Conservation (phyloP, 345 rosid species). For the Corchorus olitorius region DNA sequence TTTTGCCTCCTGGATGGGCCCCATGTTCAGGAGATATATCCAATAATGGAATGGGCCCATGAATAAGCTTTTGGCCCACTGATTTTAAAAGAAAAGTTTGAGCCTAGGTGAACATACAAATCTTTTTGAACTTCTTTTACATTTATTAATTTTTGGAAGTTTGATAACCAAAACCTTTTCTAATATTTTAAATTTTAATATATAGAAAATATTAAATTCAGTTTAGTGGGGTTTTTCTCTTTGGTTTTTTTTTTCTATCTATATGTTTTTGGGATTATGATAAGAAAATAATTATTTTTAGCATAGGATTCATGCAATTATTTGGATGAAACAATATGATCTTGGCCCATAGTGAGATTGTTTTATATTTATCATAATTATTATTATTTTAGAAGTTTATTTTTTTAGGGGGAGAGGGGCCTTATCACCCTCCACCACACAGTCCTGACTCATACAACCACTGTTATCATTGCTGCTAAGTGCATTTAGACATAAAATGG, state of each 20-base stretch:
- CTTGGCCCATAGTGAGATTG: slow-evolving; percentile 19
- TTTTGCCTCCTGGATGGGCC: slow-evolving; percentile 29
- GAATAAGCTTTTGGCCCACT: slow-evolving; percentile 22
- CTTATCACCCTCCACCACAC: slow-evolving; percentile 12
- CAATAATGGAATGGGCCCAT: slow-evolving; percentile 34
- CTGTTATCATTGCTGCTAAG: slow-evolving; percentile 11
- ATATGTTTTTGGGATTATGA: background rate
- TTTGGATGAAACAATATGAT: background rate
- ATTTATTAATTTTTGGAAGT: background rate
- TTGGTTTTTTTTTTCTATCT: background rate
- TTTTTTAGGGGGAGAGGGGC: background rate
- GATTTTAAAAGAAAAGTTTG: background rate
- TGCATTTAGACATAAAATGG: slow-evolving; percentile 38
- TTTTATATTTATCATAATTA: background rate
- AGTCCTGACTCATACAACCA: slow-evolving; percentile 10
- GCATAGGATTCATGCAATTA: slow-evolving; percentile 15
- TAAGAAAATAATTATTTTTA: background rate
- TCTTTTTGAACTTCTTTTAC: background rate
- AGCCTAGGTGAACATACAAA: background rate
- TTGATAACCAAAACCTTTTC: background rate
- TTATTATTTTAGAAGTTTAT: background rate
- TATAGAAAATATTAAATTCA: background rate
- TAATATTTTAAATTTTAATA: too few relatives aligned
- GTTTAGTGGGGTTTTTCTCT: background rate
- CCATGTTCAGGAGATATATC: slow-evolving; percentile 34